Evolutionary conservation across 192 early-diverging fungal species (phyloP).

Genomic region (Rhizoclosmatium globosum): DNA sequence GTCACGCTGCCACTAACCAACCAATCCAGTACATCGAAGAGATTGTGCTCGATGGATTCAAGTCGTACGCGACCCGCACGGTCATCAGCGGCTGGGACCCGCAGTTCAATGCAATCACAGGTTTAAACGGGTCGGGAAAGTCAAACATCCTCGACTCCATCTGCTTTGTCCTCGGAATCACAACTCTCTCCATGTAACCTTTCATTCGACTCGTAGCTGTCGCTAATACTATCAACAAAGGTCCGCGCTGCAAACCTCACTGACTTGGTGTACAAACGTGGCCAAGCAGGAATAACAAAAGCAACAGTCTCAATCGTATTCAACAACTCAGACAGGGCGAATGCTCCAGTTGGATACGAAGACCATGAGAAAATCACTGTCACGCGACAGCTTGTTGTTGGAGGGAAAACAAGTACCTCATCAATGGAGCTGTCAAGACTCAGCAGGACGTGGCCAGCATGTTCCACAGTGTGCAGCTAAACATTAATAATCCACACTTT

Average conservation of each 20-base stretch:
- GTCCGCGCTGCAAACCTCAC: conserved; percentile 92
- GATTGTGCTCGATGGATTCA: conserved; percentile 98
- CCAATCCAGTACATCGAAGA: conserved; percentile 88
- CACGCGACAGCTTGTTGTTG: conserved; percentile 92
- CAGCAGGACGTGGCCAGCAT: conserved; percentile 90
- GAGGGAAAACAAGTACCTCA: conserved; percentile 97
- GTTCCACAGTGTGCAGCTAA: conserved; percentile 97
- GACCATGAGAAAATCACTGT: conserved; percentile 86
- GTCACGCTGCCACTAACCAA: no score
- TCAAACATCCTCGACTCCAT: conserved; percentile 99
- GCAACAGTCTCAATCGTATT: conserved; percentile 98
- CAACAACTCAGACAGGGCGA: conserved; percentile 86
- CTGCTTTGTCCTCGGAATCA: conserved; percentile 98
- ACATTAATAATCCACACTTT: conserved; percentile 99
- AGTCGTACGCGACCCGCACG: conserved; percentile 95
- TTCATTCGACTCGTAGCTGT: background rate
- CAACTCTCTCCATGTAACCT: conserved; percentile 85
- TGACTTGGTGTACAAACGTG: conserved; percentile 98
- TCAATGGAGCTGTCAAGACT: conserved; percentile 92
- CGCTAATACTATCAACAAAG: conserved; percentile 42
- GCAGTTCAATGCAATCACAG: conserved; percentile 98
- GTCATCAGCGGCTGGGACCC: conserved; percentile 98
- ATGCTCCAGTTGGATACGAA: conserved; percentile 88
- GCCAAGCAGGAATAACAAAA: conserved; percentile 97
- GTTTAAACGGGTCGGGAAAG: conserved; percentile 97